Conservation (phyloP, 768 basidiomycete genomes). For the Kwoniella shandongensis region DNA sequence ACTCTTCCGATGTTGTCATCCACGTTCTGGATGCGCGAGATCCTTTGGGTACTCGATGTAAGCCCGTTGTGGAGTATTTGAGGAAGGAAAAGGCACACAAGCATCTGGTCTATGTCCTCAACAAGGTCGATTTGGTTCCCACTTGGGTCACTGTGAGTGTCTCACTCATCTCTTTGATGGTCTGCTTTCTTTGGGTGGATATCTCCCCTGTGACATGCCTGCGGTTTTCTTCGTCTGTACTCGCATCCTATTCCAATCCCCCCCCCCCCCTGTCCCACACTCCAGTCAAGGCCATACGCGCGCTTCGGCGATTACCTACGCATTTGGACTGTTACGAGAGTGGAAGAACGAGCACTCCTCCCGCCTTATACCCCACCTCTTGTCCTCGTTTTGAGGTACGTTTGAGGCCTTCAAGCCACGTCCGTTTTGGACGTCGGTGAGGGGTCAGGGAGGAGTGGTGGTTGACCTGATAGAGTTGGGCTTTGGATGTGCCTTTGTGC, state of each 20-base stretch:
- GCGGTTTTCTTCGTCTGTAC: constrained; percentile 3
- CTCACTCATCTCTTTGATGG: constrained; percentile 8
- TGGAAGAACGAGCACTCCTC: constrained; percentile 57
- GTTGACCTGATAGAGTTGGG: constrained; percentile 57
- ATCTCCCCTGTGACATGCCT: no score
- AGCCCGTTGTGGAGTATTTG: constrained; percentile 87
- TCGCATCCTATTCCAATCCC: constrained; percentile 2
- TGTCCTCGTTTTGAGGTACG: constrained; percentile 37
- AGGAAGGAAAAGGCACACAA: constrained; percentile 97
- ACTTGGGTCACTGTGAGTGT: constrained; percentile 95
- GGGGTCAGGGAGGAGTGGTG: constrained; percentile 50
- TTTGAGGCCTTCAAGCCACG: constrained; percentile 38
- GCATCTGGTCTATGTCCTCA: constrained; percentile 92
- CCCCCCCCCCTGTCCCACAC: constrained; percentile 49
- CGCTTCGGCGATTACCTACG: constrained; percentile 38
- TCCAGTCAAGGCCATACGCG: constrained; percentile 57
- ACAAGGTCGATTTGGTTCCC: constrained; percentile 97
- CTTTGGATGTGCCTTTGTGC: constrained; percentile 26
- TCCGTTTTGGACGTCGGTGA: constrained; percentile 52
- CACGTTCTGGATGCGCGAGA: constrained; percentile 95
- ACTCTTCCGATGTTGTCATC: constrained; percentile 93
- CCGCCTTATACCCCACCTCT: constrained; percentile 42
- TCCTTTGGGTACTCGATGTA: constrained; percentile 91
- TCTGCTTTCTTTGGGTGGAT: constrained; percentile 4
- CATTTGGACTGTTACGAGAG: constrained; percentile 58